Evolutionary conservation across 305 asterid species (phyloP).

Genomic region (Fraxinus sp.): DNA sequence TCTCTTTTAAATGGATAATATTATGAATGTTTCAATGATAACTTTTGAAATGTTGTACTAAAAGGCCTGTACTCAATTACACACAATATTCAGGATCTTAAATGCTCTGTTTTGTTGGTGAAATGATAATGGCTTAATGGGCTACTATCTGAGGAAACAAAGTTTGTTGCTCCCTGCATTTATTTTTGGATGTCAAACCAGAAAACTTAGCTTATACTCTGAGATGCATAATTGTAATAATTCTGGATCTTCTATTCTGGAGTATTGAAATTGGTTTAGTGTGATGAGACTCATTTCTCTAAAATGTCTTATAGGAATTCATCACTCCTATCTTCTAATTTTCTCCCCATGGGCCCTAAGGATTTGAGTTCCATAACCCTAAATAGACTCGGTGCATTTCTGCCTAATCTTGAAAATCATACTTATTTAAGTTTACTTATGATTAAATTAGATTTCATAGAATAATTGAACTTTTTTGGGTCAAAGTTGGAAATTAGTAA

Average conservation of each 20-base stretch:
- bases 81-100: neutral
- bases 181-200: neutral
- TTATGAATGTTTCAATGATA: neutral
- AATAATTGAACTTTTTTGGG: neutral
- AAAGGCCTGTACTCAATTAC: neutral
- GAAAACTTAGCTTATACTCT: neutral
- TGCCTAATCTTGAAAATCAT: neutral
- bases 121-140: neutral
- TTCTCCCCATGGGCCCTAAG: neutral
- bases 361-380: neutral
- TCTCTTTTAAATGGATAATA: neutral
- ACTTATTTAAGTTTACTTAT: neutral
- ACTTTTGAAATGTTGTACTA: neutral
- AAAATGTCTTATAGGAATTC: neutral
- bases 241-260: neutral
- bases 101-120: neutral
- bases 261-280: neutral
- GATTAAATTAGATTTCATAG: neutral
- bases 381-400: neutral
- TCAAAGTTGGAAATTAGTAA: neutral
- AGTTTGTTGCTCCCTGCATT: neutral
- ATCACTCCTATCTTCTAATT: neutral
- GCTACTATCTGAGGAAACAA: neutral
- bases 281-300: neutral
- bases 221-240: neutral